Percentiles rank a stretch among this genome's conserved stretches.
These are phyloP conservation scores for Cicer bijugum DNA, from an alignment of 306 rosid species.

Conservation along the genomic window DNA sequence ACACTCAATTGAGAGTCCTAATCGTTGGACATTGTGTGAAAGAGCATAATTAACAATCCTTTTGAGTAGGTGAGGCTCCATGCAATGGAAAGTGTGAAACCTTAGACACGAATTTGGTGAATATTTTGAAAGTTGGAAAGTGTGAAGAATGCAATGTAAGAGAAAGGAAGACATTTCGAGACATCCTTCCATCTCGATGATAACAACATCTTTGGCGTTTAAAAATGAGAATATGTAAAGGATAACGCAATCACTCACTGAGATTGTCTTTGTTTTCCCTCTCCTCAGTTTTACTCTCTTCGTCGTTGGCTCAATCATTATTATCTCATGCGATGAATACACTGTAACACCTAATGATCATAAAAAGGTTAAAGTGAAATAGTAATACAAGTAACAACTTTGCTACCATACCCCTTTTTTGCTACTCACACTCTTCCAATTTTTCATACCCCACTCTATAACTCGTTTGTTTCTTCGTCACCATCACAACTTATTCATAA, in stretches of 20 bases:
- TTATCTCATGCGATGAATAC: too few species aligned
- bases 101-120: conserved; percentile 28
- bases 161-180: conserved; percentile 19
- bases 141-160: not conserved
- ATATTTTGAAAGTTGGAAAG: not conserved
- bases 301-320: too few species aligned
- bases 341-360: too few species aligned
- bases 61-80: not conserved
- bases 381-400: too few species aligned
- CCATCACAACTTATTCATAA: too few species aligned
- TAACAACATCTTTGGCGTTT: conserved; percentile 1
- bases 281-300: too few species aligned
- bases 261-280: conserved; percentile 4
- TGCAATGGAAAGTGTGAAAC: not conserved
- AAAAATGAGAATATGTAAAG: conserved; percentile 28
- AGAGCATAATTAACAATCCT: not conserved
- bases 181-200: conserved; percentile 22
- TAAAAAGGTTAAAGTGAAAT: too few species aligned
- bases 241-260: conserved; percentile 26
- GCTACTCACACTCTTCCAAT: too few species aligned
- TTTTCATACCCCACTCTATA: too few species aligned
- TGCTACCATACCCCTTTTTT: too few species aligned
- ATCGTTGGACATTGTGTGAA: conserved; percentile 19
- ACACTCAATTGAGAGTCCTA: not conserved
- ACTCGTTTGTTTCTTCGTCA: too few species aligned